Percentiles rank a stretch among this genome's conserved stretches.
These are phyloP conservation scores for Alnus glutinosa DNA, from an alignment of 306 rosid genomes.

Conservation along the genomic window DNA sequence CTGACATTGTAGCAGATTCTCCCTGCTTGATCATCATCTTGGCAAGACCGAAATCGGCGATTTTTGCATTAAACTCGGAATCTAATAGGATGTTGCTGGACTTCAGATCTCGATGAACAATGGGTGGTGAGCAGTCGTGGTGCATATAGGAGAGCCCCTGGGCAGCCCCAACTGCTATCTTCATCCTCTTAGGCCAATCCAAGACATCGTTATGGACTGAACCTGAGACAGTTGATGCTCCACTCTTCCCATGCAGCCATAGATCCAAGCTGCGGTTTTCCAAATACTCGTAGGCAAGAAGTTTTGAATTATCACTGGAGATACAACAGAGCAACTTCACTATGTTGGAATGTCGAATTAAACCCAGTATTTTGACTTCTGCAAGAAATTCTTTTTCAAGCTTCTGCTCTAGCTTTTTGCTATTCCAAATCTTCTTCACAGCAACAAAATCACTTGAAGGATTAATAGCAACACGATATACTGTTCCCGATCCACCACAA, in stretches of 20 bases:
- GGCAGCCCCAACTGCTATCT: constrained; percentile 50
- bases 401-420: constrained; percentile 24
- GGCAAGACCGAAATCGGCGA: constrained; percentile 91
- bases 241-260: constrained; percentile 56
- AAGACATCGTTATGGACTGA: too few species aligned
- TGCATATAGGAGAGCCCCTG: constrained; percentile 88
- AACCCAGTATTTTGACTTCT: constrained; percentile 65
- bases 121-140: constrained; percentile 68
- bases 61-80: constrained; percentile 66
- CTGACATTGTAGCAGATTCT: constrained; percentile 68
- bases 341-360: constrained; percentile 71
- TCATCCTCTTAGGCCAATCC: too few species aligned
- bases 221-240: constrained; percentile 30
- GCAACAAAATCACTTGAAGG: constrained; percentile 29
- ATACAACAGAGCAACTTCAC: constrained; percentile 73
- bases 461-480: constrained; percentile 49
- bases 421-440: constrained; percentile 64
- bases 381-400: constrained; percentile 70
- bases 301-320: constrained; percentile 53
- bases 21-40: constrained; percentile 65
- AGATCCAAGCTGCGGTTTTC: constrained; percentile 70
- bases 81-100: constrained; percentile 79
- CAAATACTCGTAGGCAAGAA: constrained; percentile 74
- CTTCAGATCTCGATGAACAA: constrained; percentile 78
- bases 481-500: constrained; percentile 77